Conservation (phyloP, 768 basidiomycete genomes). For the Xanthoconium stramineum region DNA sequence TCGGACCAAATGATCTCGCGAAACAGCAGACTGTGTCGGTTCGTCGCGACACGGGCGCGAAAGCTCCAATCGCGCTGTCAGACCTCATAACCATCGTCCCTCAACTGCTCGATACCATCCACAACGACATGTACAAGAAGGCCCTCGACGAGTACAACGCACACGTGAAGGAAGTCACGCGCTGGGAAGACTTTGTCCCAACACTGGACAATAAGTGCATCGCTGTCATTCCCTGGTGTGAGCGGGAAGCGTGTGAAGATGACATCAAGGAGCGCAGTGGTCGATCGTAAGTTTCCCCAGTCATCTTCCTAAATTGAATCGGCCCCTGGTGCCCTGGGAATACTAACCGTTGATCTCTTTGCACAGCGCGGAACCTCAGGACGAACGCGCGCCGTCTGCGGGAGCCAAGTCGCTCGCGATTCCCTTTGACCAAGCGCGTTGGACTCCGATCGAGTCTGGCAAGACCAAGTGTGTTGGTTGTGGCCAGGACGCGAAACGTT, state of each 20-base stretch:
- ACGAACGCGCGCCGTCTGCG: constrained; percentile 94
- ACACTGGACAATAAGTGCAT: constrained; percentile 85
- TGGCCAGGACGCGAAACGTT: constrained; percentile 83
- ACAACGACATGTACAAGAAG: constrained; percentile 79
- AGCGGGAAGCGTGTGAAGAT: constrained; percentile 89
- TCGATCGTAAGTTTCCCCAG: constrained; percentile 52
- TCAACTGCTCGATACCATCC: constrained; percentile 78
- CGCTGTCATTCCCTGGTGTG: constrained; percentile 94
- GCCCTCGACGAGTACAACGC: constrained; percentile 74
- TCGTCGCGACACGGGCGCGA: constrained; percentile 75
- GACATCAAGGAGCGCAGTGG: constrained; percentile 96
- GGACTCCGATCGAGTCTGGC: constrained; percentile 74
- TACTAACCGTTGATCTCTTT: constrained; percentile 5
- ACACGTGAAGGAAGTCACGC: constrained; percentile 66
- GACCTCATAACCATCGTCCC: constrained; percentile 51
- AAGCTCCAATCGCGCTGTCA: constrained; percentile 50
- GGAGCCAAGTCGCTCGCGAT: constrained; percentile 97
- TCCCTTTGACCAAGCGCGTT: constrained; percentile 89
- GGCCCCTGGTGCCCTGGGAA: neutral
- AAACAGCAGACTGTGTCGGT: constrained; percentile 80
- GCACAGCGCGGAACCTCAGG: constrained; percentile 75
- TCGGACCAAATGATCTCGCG: constrained; percentile 89
- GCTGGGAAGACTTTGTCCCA: constrained; percentile 94
- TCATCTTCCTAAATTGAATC: neutral
- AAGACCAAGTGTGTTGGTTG: constrained; percentile 91